A percentile compares a stretch with the other conserved stretches of the same genome.
These are phyloP conservation scores for Bertia moriformis DNA, from an alignment of 2,329 filamentous ascomycete genomes.

Conservation along the genomic window DNA sequence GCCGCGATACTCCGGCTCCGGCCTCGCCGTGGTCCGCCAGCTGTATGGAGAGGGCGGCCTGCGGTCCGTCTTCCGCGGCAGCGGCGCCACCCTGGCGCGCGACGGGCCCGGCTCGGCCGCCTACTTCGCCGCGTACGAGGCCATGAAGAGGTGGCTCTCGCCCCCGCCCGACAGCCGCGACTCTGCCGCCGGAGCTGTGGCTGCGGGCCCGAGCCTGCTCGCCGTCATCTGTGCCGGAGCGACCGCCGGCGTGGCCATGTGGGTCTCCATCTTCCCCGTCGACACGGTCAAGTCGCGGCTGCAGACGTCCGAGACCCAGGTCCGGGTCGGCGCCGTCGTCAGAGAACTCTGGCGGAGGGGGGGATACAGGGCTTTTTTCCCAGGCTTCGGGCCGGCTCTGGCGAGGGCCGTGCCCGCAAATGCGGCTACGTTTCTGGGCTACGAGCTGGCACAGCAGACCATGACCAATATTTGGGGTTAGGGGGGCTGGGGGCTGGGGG, in stretches of 20 bases:
- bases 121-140: slow-evolving; percentile 95
- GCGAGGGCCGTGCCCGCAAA: slow-evolving; percentile 90
- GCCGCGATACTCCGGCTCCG: slow-evolving; percentile 68
- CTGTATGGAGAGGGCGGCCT: slow-evolving; percentile 84
- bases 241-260: slow-evolving; percentile 90
- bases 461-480: too few species aligned
- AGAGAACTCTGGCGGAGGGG: slow-evolving; percentile 70
- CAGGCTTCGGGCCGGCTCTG: slow-evolving; percentile 83
- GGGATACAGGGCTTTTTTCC: slow-evolving; percentile 87
- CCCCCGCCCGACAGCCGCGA: slow-evolving; percentile 60
- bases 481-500: too few species aligned
- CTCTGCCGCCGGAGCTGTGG: too few species aligned
- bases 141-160: slow-evolving; percentile 79
- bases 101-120: slow-evolving; percentile 86
- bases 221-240: slow-evolving; percentile 80
- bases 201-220: slow-evolving; percentile 52
- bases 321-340: slow-evolving; percentile 67
- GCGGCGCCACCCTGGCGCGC: slow-evolving; percentile 76
- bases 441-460: not conserved
- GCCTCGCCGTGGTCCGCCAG: slow-evolving; percentile 79
- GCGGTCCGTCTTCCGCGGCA: slow-evolving; percentile 82
- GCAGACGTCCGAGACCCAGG: slow-evolving; percentile 77
- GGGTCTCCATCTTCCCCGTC: slow-evolving; percentile 95
- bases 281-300: slow-evolving; percentile 91
- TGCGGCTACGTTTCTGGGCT: slow-evolving; percentile 68